A percentile compares a stretch with the other conserved stretches of the same genome.
Conservation (phyloP, 1,284 basidiomycete genomes). For the Microbotryum saponariae region DNA sequence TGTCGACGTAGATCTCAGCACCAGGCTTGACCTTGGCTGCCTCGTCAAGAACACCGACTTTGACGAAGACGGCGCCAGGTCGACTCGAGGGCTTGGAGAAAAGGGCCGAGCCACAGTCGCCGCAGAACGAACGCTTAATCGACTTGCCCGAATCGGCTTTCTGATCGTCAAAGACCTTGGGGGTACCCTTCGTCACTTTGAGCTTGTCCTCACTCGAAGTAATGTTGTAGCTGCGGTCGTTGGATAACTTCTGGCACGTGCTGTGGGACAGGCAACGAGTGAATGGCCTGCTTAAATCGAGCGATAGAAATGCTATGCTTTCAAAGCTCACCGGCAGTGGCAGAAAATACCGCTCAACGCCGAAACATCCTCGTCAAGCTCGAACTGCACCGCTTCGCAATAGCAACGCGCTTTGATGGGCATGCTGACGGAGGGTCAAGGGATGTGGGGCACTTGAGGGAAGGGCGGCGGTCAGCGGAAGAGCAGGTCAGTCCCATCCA, state of each 20-base stretch:
- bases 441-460: too few species aligned
- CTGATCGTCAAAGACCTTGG: constrained; percentile 14
- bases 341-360: constrained; percentile 10
- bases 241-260: constrained; percentile 5
- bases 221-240: constrained; percentile 13
- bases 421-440: too few species aligned
- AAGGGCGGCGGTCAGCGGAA: too few species aligned
- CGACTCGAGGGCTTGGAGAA: constrained; percentile 7
- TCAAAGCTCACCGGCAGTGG: constrained; percentile 17
- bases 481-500: too few species aligned
- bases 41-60: constrained; percentile 16
- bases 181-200: constrained; percentile 15
- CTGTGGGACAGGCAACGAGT: not conserved
- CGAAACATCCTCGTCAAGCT: constrained; percentile 8
- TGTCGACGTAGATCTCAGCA: constrained; percentile 15
- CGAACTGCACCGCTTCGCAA: constrained; percentile 1
- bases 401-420: not conserved
- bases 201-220: constrained; percentile 7
- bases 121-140: constrained; percentile 19
- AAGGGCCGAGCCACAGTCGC: constrained; percentile 15
- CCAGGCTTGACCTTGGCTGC: constrained; percentile 16
- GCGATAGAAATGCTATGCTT: not conserved
- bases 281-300: not conserved
- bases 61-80: constrained; percentile 11
- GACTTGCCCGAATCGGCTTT: constrained; percentile 17